Evolutionary conservation across 495 filamentous ascomycete genomes (phyloP), one percentile per base, ranked within the genome.

Genomic region (Daldinia bambusicola): DNA sequence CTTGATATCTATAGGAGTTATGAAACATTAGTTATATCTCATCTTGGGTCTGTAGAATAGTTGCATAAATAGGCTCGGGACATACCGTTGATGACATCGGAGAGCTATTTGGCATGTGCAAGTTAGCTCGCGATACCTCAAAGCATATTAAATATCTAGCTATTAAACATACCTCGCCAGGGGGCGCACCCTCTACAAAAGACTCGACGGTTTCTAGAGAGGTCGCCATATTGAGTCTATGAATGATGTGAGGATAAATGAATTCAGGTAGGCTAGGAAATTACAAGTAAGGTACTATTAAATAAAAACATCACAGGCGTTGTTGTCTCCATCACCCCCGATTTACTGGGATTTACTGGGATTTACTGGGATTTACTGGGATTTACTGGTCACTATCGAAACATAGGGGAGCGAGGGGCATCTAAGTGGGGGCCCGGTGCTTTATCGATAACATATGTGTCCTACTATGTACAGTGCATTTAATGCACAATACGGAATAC

Each of bases 151-250:
- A 30, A n/a, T n/a, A n/a, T n/a, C n/a, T 57, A 30, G 37, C 37
- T 40, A 30, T 32, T 14, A 31, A 32, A 56, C 85, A 73, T 88
- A 98, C 95, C 92, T 99, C 96, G 82, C 96, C 96, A 34, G 96
- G 96, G 48, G 95, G 95, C 75, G 95, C 93, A 78, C 93, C 93
- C 80, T 98, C 89, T 68, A 99, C 89, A 80, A 98, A 99, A 4
- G 93, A 90, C 67, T 93, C 92, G 60, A 92, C 82, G 32, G 91
- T 89, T 63, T 90, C 88, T 66, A 90, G 74, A 18, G 74, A 57
- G n/a, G 79, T 80, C 12, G 81, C 69, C 80, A 81, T 84, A 20
- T 38, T 63, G 12, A 43, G 57, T 8, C 4, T 38, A 12, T 57
- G 50, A 2, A 31, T 32, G 20, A 10, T 57, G 53, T 20, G 16